Evolutionary conservation across 106 monocot species (phyloP).

Genomic region (Triglochin maritima): DNA sequence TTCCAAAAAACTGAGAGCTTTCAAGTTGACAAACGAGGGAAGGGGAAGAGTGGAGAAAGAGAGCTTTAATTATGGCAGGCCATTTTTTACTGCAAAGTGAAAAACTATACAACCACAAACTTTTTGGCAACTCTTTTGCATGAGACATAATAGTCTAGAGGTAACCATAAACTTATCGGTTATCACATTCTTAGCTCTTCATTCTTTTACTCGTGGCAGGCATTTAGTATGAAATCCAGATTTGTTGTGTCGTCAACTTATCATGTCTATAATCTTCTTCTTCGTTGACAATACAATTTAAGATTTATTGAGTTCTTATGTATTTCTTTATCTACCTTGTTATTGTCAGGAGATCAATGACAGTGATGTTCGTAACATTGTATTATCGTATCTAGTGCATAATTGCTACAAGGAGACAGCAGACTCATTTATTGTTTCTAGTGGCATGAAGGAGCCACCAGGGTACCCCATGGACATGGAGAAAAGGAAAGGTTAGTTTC

Average conservation of each 20-base stretch:
- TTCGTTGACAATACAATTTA: not conserved
- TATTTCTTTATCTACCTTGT: not conserved
- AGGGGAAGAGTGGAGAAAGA: too few relatives aligned
- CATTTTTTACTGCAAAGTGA: too few relatives aligned
- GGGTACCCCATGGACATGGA: slow-evolving; percentile 67
- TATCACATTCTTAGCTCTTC: not conserved
- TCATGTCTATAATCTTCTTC: not conserved
- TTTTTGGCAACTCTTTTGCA: too few relatives aligned
- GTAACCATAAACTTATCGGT: not conserved
- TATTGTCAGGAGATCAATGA: slow-evolving; percentile 49
- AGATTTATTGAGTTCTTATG: not conserved
- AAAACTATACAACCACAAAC: too few relatives aligned
- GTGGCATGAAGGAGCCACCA: slow-evolving; percentile 58
- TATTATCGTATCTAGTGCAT: slow-evolving; percentile 84
- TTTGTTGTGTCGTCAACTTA: not conserved
- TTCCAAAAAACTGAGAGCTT: too few relatives aligned
- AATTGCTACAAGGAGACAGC: slow-evolving; percentile 98
- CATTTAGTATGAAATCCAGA: not conserved
- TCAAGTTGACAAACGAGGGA: too few relatives aligned
- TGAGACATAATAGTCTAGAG: too few relatives aligned
- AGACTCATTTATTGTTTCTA: slow-evolving; percentile 60
- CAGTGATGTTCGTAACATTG: slow-evolving; percentile 65
- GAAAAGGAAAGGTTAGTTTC: slow-evolving; percentile 54
- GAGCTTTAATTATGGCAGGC: too few relatives aligned
- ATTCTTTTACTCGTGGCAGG: not conserved